These are phyloP conservation scores for Lactifluus pinguis DNA, from an alignment of 768 basidiomycete species.

Conservation along the genomic window DNA sequence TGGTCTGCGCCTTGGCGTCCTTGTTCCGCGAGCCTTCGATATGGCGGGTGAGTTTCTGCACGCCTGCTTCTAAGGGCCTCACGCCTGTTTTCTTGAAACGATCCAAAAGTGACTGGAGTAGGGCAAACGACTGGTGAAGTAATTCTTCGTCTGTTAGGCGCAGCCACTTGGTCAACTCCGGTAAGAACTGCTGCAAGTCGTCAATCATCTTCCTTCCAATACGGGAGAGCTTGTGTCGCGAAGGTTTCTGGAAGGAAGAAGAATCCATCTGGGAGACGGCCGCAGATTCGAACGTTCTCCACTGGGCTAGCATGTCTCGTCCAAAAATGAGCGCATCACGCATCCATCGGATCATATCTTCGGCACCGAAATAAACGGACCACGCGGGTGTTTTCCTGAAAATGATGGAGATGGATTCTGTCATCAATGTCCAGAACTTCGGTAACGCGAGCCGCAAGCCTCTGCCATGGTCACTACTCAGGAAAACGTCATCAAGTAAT, in stretches of 20 bases:
- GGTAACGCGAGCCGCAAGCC: conserved; percentile 49
- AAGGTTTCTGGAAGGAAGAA: conserved; percentile 22
- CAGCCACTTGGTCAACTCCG: conserved; percentile 78
- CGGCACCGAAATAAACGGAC: conserved; percentile 70
- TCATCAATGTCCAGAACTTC: conserved; percentile 78
- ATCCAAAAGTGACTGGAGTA: conserved; percentile 70
- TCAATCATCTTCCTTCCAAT: conserved; percentile 68
- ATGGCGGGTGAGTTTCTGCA: conserved; percentile 61
- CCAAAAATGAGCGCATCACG: conserved; percentile 94
- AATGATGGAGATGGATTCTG: conserved; percentile 67
- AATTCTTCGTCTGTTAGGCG: conserved; percentile 89
- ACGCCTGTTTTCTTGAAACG: conserved; percentile 60
- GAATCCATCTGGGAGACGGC: conserved; percentile 32
- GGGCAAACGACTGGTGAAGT: conserved; percentile 77
- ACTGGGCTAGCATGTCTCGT: conserved; percentile 72
- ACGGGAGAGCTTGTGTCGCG: conserved; percentile 38
- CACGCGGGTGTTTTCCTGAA: conserved; percentile 79
- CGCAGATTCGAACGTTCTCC: conserved; percentile 70
- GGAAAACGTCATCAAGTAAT: conserved; percentile 46
- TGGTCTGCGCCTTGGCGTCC: conserved; percentile 40
- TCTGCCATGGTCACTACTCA: conserved; percentile 34
- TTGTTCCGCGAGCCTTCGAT: conserved; percentile 50
- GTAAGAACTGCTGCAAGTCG: conserved; percentile 68
- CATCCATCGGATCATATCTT: conserved; percentile 96
- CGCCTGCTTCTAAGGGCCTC: conserved; percentile 43